Evolutionary conservation across 2,329 filamentous ascomycete genomes (phyloP), one percentile per base, ranked within the genome.

Genomic region (Ophiosphaerella herpotricha): DNA sequence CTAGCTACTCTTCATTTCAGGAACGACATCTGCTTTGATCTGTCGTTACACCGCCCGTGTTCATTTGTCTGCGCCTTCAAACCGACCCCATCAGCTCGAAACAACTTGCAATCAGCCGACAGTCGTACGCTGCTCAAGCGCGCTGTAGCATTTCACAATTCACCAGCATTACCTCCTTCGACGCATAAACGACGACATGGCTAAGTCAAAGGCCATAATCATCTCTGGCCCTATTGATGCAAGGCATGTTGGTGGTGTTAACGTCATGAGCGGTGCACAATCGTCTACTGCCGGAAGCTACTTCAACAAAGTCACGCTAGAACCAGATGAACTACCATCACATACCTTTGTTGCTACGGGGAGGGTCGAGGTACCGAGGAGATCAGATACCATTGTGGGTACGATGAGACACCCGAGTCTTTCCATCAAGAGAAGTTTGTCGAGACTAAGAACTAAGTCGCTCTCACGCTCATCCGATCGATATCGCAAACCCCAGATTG

Each of bases 181-280:
- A 8, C 13, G 37, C 24, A n/a, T 37, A 48, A 35, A 55, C 40
- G 35, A 39, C 43, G 49, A 40, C 40, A 61, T 60, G 54, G 55
- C 58, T 48, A 60, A 57, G 50, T 48, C 61, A 14, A 69, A 61
- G 53, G 37, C 57, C 31, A 52, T 55, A 21, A 55, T 61, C 14
- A 73, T 73, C 35, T 71, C 68, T 16, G 52, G 52, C 7, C 70
- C 68, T 6, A 70, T 70, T 49, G 61, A 72, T 50, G 67, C 64
- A 24, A 64, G 60, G 16, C 67, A 73, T 53, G 62, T 72, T 7
- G 57, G 61, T 43, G 70, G 68, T 26, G 63, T 71, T 26, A 63
- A 57, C 43, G 52, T 72, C 6, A 57, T 58, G 37, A 62, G 63
- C 11, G 54, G 45, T 13, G 57, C 52, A 7, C 45, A 47, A 7